A percentile compares a stretch with the other conserved stretches of the same genome.
phyloP scores from a whole-genome alignment of 2,329 filamentous ascomycete genomes.

The Fusarium austroafricanum region DNA sequence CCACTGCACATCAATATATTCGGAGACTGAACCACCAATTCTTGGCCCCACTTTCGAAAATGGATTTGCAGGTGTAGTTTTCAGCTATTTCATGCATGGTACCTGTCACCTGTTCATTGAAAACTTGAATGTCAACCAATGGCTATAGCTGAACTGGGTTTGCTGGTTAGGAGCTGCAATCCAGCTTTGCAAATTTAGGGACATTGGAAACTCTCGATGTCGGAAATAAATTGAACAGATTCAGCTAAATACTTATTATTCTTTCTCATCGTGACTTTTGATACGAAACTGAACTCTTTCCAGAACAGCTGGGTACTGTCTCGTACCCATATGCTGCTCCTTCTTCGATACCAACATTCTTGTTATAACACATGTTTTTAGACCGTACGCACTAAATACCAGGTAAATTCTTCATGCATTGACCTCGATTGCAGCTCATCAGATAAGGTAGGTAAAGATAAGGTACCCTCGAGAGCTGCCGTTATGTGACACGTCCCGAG shows the following conservation, averaged over 20 bases:
- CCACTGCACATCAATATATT: background rate
- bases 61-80: background rate
- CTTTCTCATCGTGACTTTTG: background rate
- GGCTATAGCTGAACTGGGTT: background rate
- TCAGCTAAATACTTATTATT: background rate
- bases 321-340: background rate
- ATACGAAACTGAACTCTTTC: background rate
- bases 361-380: background rate
- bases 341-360: background rate
- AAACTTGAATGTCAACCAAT: background rate
- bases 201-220: too few relatives aligned
- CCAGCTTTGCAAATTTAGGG: too few relatives aligned
- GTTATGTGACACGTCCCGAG: conserved; percentile 11
- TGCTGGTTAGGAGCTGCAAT: background rate
- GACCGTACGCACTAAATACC: background rate
- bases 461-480: too few relatives aligned
- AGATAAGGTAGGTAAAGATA: too few relatives aligned
- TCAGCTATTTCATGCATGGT: background rate
- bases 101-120: background rate
- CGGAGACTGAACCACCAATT: background rate
- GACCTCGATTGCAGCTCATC: background rate
- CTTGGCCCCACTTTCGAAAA: background rate
- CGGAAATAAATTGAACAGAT: too few relatives aligned
- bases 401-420: background rate
- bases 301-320: background rate